Base-by-base conservation (phyloP, 2,329 filamentous ascomycete genomes). In the Fusarium sp. region DNA sequence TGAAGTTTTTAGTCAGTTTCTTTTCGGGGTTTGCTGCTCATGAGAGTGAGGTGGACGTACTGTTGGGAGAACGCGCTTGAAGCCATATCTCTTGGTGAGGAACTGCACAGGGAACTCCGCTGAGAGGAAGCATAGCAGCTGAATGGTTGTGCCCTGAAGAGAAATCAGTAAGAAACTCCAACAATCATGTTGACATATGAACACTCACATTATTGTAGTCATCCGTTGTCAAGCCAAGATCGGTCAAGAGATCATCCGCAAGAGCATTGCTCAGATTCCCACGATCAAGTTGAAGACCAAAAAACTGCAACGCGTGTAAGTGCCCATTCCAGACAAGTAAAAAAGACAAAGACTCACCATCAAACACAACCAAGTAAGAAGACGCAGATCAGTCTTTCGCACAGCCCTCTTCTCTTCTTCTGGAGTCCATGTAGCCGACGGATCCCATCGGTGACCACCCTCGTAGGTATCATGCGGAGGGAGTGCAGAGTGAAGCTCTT, bases 221-320 rank as follows among this genome's bases (percentile, higher is more conserved):
- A 74, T 86, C 81, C 9, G 80, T 83, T 0, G 75, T 82, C 61
- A 85, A 62, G 0, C 78, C 74, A 27, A 85, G 75, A 61, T 89
- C 89, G 51, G 76, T 79, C 8, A 91, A 81, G 72, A 91, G 82
- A 70, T 88, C 86, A 73, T 90, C 89, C 2, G 86, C 87, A 29
- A 88, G 79, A 3, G 88, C 89, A 70, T 89, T 89, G 59, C 81
- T 82, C 73, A 91, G 79, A 72, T 91, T 91, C 56, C 87, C 87
- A 51, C 89, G 81, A 74, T 90, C 88, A 7, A 90, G 79, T 73
- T 90, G 87, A 4, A 90, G 80, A 0, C 86, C 86, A 61, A 90
- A 89, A 77, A 90, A 90, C 79, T 77, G 42, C 8, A 16, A 4
- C 49, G 7, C 62, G 10, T 72, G 62, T 74, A 65, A 74, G 70